Evolutionary conservation across 2,329 filamentous ascomycete species (phyloP), one percentile per base, ranked within the genome.

Genomic region (Lachnellula cervina): DNA sequence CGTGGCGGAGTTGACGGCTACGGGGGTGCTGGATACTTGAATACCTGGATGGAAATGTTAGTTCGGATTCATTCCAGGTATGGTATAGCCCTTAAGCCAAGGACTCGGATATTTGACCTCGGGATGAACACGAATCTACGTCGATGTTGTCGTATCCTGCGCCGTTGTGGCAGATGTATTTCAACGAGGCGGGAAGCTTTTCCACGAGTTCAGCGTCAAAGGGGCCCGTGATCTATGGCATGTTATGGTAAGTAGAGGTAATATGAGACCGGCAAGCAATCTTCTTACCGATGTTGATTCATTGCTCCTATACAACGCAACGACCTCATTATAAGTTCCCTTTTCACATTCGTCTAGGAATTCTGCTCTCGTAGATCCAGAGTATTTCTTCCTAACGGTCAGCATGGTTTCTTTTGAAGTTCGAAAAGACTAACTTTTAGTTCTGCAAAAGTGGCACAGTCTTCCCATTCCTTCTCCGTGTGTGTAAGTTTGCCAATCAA

Each of bases 81-180:
- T 5, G 9, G 3, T n/a, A 9, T 5, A 38, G n/a, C 37, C n/a
- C 14, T 17, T 1, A 40, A 40, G 37, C 14, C 37, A 11, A 13
- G 28, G 28, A 32, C 9, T 32, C 28, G 9, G 28, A 32, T 32
- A 11, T 13, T 43, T 3, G 11, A 50, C 54, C 54, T 55, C 54
- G 47, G 11, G 55, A 52, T n/a, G 82, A 86, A 75, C 88, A 93
- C 32, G 87, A 85, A 32, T 79, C 68, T 7, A 92, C 76, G 69
- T 91, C 85, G 60, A 95, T 78, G 69, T 90, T 86, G 71, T 95
- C 90, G 72, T 95, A 95, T 35, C 90, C 90, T 48, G 90, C 88
- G 56, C 88, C 81, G 57, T 82, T 82, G 68, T 85, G 81, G 66
- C 78, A 83, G 60, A 86, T 73, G 64, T 80, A 85, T 59, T 73